Percentiles rank a stretch among this genome's conserved stretches.
phyloP scores from a whole-genome alignment of 108 stramenopile genomes.

The Discostella stelligeroides region DNA sequence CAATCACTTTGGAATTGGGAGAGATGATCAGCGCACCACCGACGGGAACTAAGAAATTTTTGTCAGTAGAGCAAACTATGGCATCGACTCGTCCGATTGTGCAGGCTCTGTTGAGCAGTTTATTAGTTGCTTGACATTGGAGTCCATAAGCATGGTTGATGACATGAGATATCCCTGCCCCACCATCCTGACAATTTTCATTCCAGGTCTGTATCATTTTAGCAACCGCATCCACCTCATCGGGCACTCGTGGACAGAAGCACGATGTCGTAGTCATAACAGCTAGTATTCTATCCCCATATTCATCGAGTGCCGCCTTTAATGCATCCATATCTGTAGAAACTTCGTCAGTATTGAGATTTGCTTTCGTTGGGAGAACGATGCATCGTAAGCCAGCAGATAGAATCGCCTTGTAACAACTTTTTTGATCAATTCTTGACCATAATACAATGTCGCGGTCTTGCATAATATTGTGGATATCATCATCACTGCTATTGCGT shows the following conservation, averaged over 20 bases:
- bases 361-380: slow-evolving; percentile 79
- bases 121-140: slow-evolving; percentile 82
- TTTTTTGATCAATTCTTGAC: slow-evolving; percentile 99
- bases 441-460: slow-evolving; percentile 79
- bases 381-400: slow-evolving; percentile 90
- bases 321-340: slow-evolving; percentile 91
- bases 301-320: slow-evolving; percentile 51
- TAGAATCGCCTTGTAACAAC: slow-evolving; percentile 96
- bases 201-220: slow-evolving; percentile 70
- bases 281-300: slow-evolving; percentile 70
- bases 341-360: slow-evolving; percentile 74
- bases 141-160: slow-evolving; percentile 99
- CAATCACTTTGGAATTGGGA: slow-evolving; percentile 71
- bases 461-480: too few species aligned
- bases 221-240: slow-evolving; percentile 89
- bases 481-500: slow-evolving; percentile 9
- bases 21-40: slow-evolving; percentile 92
- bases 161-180: slow-evolving; percentile 80
- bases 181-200: slow-evolving; percentile 1
- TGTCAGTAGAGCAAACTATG: slow-evolving; percentile 97
- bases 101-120: slow-evolving; percentile 84
- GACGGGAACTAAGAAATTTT: slow-evolving; percentile 99
- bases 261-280: slow-evolving; percentile 97
- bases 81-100: slow-evolving; percentile 95
- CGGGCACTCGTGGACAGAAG: slow-evolving; percentile 97